These are phyloP conservation scores for Pelargonium citronellum DNA, from an alignment of 441 rosid genomes.

Conservation along the genomic window DNA sequence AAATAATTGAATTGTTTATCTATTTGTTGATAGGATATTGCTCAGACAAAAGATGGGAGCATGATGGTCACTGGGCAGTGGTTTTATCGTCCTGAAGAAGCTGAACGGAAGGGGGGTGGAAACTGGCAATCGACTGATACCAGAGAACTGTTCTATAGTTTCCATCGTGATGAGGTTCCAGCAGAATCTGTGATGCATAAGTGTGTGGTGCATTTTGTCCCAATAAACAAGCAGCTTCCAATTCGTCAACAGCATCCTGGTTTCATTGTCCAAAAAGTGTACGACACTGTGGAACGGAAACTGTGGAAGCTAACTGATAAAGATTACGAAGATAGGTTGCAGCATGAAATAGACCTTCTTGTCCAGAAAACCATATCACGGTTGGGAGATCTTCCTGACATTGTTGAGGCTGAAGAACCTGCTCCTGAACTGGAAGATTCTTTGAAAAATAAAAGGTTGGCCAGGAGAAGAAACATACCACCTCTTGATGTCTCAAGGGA, in stretches of 20 bases:
- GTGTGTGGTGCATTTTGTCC: slow-evolving; percentile 84
- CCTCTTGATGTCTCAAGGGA: slow-evolving; percentile 80
- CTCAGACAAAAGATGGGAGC: slow-evolving; percentile 49
- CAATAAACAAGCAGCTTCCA: slow-evolving; percentile 76
- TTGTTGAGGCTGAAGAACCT: slow-evolving; percentile 44
- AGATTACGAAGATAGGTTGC: slow-evolving; percentile 82
- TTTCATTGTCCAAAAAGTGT: slow-evolving; percentile 85
- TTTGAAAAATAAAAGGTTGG: slow-evolving; percentile 46
- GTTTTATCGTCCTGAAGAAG: slow-evolving; percentile 95
- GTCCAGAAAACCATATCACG: slow-evolving; percentile 68
- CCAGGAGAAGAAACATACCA: slow-evolving; percentile 46
- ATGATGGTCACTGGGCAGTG: slow-evolving; percentile 88
- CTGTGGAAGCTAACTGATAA: slow-evolving; percentile 84
- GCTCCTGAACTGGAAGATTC: slow-evolving; percentile 50
- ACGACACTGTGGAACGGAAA: slow-evolving; percentile 74
- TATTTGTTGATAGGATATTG: slow-evolving; percentile 45
- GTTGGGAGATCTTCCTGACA: slow-evolving; percentile 75
- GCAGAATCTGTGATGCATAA: slow-evolving; percentile 95
- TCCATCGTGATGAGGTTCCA: slow-evolving; percentile 87
- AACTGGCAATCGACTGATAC: slow-evolving; percentile 79
- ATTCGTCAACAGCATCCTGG: slow-evolving; percentile 76
- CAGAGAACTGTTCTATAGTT: slow-evolving; percentile 76
- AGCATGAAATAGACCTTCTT: slow-evolving; percentile 88
- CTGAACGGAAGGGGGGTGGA: slow-evolving; percentile 82
- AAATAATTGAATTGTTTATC: slow-evolving; percentile 7